Conservation (phyloP, 164 flowering plant genomes). For the Kalanchoe fedtschenkoi region DNA sequence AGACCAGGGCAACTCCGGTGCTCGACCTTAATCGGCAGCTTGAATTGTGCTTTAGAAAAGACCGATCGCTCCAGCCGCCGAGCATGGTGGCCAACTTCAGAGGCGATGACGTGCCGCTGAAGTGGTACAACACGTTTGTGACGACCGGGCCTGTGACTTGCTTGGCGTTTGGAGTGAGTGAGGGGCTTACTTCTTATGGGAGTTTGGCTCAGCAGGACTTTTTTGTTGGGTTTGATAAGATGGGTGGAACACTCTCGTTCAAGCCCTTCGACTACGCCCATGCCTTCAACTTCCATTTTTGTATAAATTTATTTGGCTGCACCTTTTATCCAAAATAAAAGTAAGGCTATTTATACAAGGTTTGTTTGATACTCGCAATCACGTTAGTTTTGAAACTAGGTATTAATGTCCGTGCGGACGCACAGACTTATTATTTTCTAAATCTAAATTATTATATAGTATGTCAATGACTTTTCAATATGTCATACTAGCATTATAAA, state of each 20-base stretch:
- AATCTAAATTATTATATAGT: no score
- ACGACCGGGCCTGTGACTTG: constrained; percentile 5
- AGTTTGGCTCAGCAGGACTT: constrained; percentile 13
- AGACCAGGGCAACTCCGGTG: background rate
- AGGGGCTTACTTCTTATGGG: constrained; percentile 9
- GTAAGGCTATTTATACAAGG: no score
- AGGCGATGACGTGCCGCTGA: constrained; percentile 11
- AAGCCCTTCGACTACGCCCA: constrained; percentile 11
- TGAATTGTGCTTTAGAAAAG: constrained; percentile 10
- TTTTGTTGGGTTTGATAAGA: constrained; percentile 13
- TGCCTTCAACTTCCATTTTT: no score
- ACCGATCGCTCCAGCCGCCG: background rate
- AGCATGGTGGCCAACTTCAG: constrained; percentile 8
- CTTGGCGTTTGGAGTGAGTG: constrained; percentile 4
- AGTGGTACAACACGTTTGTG: constrained; percentile 10
- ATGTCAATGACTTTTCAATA: no score
- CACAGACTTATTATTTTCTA: no score
- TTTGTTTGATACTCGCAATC: no score
- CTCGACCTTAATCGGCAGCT: constrained; percentile 8
- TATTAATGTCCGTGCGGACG: no score
- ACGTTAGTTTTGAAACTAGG: no score
- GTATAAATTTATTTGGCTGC: no score
- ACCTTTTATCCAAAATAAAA: no score
- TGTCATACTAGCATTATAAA: no score
- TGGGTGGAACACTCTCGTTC: constrained; percentile 6